phyloP scores from a whole-genome alignment of 1,284 basidiomycete genomes.

The Phellinidium pouzarii region DNA sequence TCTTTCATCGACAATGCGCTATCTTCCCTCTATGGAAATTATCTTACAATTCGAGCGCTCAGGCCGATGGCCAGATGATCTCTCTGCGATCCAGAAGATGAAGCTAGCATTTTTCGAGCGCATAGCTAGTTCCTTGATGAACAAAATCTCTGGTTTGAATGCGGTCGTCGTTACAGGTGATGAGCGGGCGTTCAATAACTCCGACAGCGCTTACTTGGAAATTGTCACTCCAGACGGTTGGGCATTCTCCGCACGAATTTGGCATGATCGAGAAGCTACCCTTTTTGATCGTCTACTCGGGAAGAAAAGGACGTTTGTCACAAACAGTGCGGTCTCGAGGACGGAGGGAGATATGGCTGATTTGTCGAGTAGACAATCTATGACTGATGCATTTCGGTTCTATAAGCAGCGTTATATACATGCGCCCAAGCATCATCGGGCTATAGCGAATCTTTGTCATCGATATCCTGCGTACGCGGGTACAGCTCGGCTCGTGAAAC shows the following conservation, averaged over 20 bases:
- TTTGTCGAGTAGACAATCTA: constrained; percentile 45
- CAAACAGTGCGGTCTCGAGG: constrained; percentile 33
- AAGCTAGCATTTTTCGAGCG: constrained; percentile 91
- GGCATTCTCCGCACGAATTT: constrained; percentile 81
- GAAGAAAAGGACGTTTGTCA: constrained; percentile 31
- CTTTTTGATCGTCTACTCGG: constrained; percentile 70
- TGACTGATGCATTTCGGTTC: constrained; percentile 56
- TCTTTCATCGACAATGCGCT: constrained; percentile 53
- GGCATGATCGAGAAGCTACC: constrained; percentile 81
- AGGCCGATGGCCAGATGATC: constrained; percentile 91
- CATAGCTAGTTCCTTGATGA: constrained; percentile 60
- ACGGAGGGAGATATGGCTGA: constrained; percentile 23
- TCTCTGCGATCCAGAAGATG: constrained; percentile 88
- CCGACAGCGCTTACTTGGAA: constrained; percentile 73
- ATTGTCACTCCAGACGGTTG: constrained; percentile 79
- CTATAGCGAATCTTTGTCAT: constrained; percentile 76
- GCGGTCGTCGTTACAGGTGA: constrained; percentile 56
- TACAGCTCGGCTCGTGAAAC: constrained; percentile 83
- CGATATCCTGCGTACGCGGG: constrained; percentile 75
- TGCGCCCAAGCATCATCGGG: constrained; percentile 79
- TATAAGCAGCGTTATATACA: constrained; percentile 72
- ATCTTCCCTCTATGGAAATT: constrained; percentile 65
- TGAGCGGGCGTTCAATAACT: constrained; percentile 45
- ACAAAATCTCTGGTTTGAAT: constrained; percentile 40
- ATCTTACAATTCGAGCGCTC: constrained; percentile 88